Percentiles rank a stretch among this genome's conserved stretches.
phyloP scores from a whole-genome alignment of 1,284 basidiomycete genomes.

The Sporisorium iseilematis-ciliati region DNA sequence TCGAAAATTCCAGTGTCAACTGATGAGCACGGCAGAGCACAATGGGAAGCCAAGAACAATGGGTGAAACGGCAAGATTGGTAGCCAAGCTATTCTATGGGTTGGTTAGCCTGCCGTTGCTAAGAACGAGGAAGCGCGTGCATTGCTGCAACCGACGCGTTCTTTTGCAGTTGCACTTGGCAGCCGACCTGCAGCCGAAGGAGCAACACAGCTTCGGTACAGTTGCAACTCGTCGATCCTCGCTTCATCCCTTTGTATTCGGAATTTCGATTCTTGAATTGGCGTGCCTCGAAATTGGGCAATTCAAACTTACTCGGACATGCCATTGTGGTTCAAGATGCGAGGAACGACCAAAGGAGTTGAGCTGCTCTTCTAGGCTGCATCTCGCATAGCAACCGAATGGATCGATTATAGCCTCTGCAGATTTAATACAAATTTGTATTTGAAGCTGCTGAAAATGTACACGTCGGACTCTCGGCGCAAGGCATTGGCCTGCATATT shows the following conservation, averaged over 20 bases:
- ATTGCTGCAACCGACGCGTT: constrained; percentile 19
- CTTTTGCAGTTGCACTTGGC: constrained; percentile 10
- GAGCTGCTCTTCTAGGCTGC: constrained; percentile 33
- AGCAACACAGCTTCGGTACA: constrained; percentile 15
- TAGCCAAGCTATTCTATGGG: too few relatives aligned
- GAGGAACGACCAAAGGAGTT: constrained; percentile 1
- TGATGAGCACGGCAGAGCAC: too few relatives aligned
- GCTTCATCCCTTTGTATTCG: background rate
- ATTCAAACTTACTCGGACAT: constrained; percentile 9
- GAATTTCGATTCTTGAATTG: background rate
- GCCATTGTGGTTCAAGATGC: constrained; percentile 4
- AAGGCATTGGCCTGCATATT: constrained; percentile 13
- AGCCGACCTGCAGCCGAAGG: constrained; percentile 38
- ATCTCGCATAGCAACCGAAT: constrained; percentile 34
- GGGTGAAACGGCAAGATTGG: too few relatives aligned
- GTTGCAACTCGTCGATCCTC: constrained; percentile 13
- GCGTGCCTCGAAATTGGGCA: constrained; percentile 13
- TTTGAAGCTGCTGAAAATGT: background rate
- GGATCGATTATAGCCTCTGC: background rate
- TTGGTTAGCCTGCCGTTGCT: too few relatives aligned
- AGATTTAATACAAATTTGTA: background rate
- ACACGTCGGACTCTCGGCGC: constrained; percentile 23
- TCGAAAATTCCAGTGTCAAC: too few relatives aligned
- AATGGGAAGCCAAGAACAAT: too few relatives aligned
- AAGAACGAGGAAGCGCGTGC: constrained; percentile 16